Conservation (phyloP, 345 rosid species). For the Ailanthus altissimus region DNA sequence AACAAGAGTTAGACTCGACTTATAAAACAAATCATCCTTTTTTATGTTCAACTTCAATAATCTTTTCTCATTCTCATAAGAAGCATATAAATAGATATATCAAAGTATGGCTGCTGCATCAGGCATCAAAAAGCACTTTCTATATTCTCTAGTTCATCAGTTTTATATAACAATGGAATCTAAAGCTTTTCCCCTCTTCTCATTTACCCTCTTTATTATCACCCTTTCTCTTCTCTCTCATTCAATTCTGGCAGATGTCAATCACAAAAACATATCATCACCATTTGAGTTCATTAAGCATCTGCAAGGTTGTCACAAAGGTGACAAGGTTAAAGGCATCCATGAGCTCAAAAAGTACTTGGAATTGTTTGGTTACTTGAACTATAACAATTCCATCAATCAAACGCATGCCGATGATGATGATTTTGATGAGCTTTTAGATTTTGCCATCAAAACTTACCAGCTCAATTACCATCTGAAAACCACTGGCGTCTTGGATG, state of each 20-base stretch:
- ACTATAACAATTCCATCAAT: not conserved
- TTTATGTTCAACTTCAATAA: too few relatives aligned
- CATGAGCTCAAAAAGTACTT: conserved; percentile 33
- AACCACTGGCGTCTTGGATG: conserved; percentile 28
- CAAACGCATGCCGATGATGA: conserved; percentile 15
- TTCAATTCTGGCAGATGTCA: not conserved
- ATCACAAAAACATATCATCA: not conserved
- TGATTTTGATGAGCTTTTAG: conserved; percentile 33
- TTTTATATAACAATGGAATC: not conserved
- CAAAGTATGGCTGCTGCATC: not conserved
- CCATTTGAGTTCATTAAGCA: conserved; percentile 34
- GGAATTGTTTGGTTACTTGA: conserved; percentile 39
- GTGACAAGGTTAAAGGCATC: conserved; percentile 33
- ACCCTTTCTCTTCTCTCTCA: not conserved
- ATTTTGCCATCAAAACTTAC: conserved; percentile 37
- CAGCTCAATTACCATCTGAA: conserved; percentile 34
- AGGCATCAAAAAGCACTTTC: not conserved
- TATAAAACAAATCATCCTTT: too few relatives aligned
- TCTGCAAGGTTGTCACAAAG: conserved; percentile 39
- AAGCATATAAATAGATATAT: not conserved
- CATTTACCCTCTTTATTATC: not conserved
- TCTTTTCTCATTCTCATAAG: not conserved
- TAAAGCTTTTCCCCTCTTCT: conserved; percentile 4
- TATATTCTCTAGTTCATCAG: too few relatives aligned
- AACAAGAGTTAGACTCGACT: not conserved